phyloP scores from a whole-genome alignment of 192 early-diverging fungal genomes.

The Linnemannia exigua region DNA sequence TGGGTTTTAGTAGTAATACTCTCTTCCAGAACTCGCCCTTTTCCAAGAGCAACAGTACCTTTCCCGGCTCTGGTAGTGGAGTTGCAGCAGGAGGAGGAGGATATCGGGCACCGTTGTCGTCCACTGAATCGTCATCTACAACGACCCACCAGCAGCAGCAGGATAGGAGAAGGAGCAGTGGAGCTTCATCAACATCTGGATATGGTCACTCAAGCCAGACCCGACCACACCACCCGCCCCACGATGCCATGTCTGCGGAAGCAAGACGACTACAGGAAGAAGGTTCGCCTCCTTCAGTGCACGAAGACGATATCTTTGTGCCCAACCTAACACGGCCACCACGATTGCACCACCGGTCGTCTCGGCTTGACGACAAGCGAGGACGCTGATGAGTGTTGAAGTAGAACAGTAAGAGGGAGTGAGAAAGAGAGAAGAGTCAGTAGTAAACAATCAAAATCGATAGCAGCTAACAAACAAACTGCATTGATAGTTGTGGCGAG shows the following conservation, averaged over 20 bases:
- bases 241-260: neutral
- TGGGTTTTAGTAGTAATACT: constrained; percentile 16
- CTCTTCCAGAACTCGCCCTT: constrained; percentile 45
- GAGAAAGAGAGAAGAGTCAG: neutral
- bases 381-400: neutral
- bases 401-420: neutral
- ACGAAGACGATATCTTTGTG: constrained; percentile 26
- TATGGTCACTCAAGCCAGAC: neutral
- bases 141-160: neutral
- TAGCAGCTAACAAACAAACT: too few relatives aligned
- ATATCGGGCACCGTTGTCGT: neutral
- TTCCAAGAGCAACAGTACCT: constrained; percentile 2
- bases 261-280: neutral
- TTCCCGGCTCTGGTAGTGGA: neutral
- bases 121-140: neutral
- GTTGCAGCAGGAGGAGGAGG: neutral
- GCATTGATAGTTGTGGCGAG: too few relatives aligned
- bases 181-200: neutral
- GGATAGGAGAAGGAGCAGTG: neutral
- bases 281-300: constrained; percentile 1
- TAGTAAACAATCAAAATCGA: neutral
- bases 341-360: constrained; percentile 25
- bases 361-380: constrained; percentile 31
- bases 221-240: neutral
- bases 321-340: constrained; percentile 40